Evolutionary conservation across 1,284 basidiomycete genomes (phyloP), one percentile per base, ranked within the genome.

Genomic region (Cutaneotrichosporon arboriforme): DNA sequence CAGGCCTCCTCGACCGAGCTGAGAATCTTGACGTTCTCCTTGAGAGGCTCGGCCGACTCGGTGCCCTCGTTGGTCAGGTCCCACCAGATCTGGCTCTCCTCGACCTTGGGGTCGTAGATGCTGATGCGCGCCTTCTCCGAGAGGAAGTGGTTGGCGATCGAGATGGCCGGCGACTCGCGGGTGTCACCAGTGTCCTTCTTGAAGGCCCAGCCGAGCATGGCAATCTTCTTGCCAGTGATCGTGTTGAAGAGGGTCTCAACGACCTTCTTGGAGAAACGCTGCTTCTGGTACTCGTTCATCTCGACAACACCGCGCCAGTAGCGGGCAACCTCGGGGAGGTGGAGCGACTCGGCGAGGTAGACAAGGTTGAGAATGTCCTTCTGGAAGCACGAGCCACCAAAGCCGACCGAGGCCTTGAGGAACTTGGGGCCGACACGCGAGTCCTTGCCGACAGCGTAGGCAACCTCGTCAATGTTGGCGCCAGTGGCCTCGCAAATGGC

Each of bases 401-500:
- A 98, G n/a, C 94, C 71, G 55, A 81, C 79, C 18, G 79, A 80
- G 10, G 79, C 80, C 75, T 90, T 91, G 68, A 98, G 81, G 84
- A 98, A 99, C 75, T 90, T 94, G 68, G 90, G 83, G 4, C 96
- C 96, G 54, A 99, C 83, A 61, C 96, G 90, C 21, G 84, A 81
- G 77, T 99, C 96, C 65, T 85, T 86, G 31, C 94, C 94, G 69
- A 97, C 87, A 10, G 96, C 93, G 70, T 89, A 83, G 2, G 96
- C 86, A 60, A 98, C 94, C 77, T 98, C 96, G 76, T 97, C 91
- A 55, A 99, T 91, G 80, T 94, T 94, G 54, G 96, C 96, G 47
- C 94, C 96, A 7, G 96, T 99, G n/a, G 91, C 92, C 77, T 98
- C 96, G 75, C 96, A 98, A 72, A 99, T 97, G 49, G 96, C 96